Base-by-base conservation (phyloP, 768 basidiomycete species). In the Hortiboletus campestris region DNA sequence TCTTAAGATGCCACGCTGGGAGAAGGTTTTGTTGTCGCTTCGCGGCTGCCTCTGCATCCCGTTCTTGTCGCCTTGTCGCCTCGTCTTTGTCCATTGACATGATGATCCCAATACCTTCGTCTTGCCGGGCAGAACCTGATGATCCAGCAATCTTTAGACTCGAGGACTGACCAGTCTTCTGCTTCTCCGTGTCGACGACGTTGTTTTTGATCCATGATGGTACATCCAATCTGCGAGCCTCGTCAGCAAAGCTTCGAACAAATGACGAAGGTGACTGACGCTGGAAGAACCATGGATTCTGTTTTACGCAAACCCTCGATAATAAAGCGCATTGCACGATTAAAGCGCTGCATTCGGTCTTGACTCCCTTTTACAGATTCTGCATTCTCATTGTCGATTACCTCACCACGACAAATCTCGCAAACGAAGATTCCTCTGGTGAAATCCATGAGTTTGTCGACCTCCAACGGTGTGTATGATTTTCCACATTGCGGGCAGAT, bases 281-380 rank as follows among this genome's bases (percentile, higher is more conserved):
- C 85, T 43, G 93, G 92, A 42, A 96, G 74, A 32, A 87, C 79
- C 83, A 95, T 91, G 20, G 84, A 81, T 66, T 98, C 96, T 57
- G 93, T 91, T 70, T 86, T 89, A 65, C 93, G 87, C 63, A 99
- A 71, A 4, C 92, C 89, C 61, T 94, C 92, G 34, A 88, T 81
- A 44, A 98, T 84, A 64, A 88, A 89, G 32, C 87, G 81, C 79
- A 95, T 95, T 70, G 94, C 91, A 59, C 84, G 79, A 71, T 97
- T 96, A 71, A 98, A 94, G 59, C 93, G 78, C 72, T 94, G 90
- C 94, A 98, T 97, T 55, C 92, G 82, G 70, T 98, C 96, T 74
- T 96, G 89, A 63, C 87, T 91, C 11, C 91, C 91, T 56, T 77
- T 76, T 7, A 90, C 88, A 55, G 84, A 89, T 73, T 92, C 93